Conservation (phyloP, 2,329 filamentous ascomycete species). For the Chrysosporium queenslandicum region DNA sequence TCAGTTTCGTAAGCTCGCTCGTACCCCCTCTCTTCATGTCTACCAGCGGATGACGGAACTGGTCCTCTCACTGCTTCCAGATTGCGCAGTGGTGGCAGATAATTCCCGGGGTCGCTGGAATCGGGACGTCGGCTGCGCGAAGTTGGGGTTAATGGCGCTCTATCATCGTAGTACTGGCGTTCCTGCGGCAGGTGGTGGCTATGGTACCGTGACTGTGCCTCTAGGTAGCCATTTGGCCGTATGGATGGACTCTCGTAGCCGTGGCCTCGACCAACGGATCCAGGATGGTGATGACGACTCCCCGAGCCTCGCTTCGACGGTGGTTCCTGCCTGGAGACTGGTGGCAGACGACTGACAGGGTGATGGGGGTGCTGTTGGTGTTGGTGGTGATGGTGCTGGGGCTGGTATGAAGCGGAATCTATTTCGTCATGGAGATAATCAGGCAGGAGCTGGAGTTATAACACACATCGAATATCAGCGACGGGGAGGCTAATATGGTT, state of each 20-base stretch:
- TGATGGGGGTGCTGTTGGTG: neutral
- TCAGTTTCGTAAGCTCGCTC: constrained; percentile 3
- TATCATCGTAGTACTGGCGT: constrained; percentile 6
- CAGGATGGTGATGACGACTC: neutral
- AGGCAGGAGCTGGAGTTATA: constrained; percentile 13
- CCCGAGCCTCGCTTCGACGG: constrained; percentile 2
- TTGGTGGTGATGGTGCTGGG: neutral
- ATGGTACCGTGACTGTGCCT: constrained; percentile 8
- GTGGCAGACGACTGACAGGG: constrained; percentile 1
- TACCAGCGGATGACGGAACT: neutral
- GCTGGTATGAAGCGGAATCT: constrained; percentile 12
- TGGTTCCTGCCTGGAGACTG: constrained; percentile 5
- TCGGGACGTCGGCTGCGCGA: constrained; percentile 3
- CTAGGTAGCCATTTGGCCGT: constrained; percentile 3
- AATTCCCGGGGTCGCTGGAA: neutral
- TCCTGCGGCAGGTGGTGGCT: constrained; percentile 7
- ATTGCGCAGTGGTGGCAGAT: constrained; percentile 6
- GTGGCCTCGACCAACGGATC: constrained; percentile 1
- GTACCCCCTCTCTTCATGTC: constrained; percentile 3
- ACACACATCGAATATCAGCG: constrained; percentile 4
- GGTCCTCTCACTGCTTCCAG: neutral
- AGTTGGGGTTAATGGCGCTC: constrained; percentile 1
- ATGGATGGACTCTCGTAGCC: constrained; percentile 2
- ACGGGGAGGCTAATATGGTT: neutral
- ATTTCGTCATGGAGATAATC: constrained; percentile 17